Percentiles rank a stretch among this genome's conserved stretches.
These are phyloP conservation scores for Trypanosoma boissoni DNA, from an alignment of 208 protist species.

Conservation along the genomic window DNA sequence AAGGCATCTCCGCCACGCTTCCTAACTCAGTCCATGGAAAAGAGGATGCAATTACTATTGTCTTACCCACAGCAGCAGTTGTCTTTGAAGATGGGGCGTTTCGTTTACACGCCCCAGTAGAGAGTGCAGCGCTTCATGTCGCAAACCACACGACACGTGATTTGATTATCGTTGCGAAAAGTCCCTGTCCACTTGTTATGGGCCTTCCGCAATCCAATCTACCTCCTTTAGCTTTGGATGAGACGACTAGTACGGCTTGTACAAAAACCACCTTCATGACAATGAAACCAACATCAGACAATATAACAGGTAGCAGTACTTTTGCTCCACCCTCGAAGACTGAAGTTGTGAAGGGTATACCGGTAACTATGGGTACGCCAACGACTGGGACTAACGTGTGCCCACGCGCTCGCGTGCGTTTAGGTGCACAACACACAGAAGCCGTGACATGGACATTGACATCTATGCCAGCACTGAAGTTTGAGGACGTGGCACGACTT, in stretches of 20 bases:
- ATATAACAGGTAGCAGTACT: background rate
- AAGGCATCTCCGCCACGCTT: slow-evolving; percentile 26
- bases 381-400: slow-evolving; percentile 12
- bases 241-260: background rate
- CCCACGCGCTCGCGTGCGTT: slow-evolving; percentile 35
- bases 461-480: slow-evolving; percentile 33
- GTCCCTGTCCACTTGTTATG: slow-evolving; percentile 34
- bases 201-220: slow-evolving; percentile 20
- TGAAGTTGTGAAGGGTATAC: too few species aligned
- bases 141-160: slow-evolving; percentile 39
- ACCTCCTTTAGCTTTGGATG: background rate
- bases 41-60: slow-evolving; percentile 11
- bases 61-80: slow-evolving; percentile 35
- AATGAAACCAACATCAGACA: background rate
- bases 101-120: slow-evolving; percentile 32
- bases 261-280: background rate
- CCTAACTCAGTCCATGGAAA: background rate
- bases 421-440: slow-evolving; percentile 46
- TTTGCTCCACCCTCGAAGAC: background rate
- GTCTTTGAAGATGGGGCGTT: slow-evolving; percentile 32
- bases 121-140: slow-evolving; percentile 23
- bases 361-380: background rate
- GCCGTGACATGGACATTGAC: slow-evolving; percentile 50
- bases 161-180: slow-evolving; percentile 42
- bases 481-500: slow-evolving; percentile 33